Percentiles rank a stretch among this genome's conserved stretches.
phyloP scores from a whole-genome alignment of 495 filamentous ascomycete genomes.

The Penicillium argentinense region DNA sequence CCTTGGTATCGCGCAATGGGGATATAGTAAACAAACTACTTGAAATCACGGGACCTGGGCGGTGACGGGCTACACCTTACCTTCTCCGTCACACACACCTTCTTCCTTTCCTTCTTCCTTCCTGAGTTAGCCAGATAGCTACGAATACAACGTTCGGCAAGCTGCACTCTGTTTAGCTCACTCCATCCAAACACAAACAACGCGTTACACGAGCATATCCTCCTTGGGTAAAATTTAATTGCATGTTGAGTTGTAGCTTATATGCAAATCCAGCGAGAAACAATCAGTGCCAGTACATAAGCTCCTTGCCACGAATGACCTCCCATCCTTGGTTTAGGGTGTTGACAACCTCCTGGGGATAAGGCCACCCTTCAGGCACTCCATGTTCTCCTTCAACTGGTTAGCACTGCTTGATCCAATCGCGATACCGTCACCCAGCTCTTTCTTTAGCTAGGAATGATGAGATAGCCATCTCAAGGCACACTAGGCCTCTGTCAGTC shows the following conservation, averaged over 20 bases:
- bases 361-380: not conserved
- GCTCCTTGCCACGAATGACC: not conserved
- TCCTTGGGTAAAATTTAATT: not conserved
- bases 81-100: too few species aligned
- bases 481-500: not conserved
- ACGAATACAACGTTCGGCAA: too few species aligned
- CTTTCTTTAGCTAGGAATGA: not conserved
- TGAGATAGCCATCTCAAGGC: not conserved
- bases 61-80: too few species aligned
- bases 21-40: too few species aligned
- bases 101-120: too few species aligned
- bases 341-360: not conserved
- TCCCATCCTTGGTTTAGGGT: not conserved
- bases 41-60: too few species aligned
- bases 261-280: not conserved
- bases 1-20: too few species aligned
- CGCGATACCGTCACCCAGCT: not conserved
- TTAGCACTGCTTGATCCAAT: not conserved
- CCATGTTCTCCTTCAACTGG: slow-evolving; percentile 1
- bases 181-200: too few species aligned
- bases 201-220: too few species aligned
- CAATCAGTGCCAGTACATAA: slow-evolving; percentile 1
- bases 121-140: too few species aligned
- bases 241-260: not conserved
- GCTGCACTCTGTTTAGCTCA: too few species aligned